phyloP scores from a whole-genome alignment of 1,284 basidiomycete species.

The Gymnopus androsaceus region DNA sequence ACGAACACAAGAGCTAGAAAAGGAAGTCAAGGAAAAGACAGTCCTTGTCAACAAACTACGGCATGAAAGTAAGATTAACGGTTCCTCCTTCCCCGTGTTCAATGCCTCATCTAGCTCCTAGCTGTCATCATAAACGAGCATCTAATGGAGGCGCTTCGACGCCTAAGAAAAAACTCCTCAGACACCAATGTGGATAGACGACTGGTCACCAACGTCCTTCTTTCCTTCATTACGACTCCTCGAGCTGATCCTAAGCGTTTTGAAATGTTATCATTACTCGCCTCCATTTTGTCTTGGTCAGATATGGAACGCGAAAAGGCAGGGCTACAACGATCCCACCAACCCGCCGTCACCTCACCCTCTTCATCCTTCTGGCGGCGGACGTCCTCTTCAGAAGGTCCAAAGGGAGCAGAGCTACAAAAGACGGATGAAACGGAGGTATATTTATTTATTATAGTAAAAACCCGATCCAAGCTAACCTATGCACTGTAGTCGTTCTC shows the following conservation, averaged over 20 bases:
- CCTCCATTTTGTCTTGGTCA: conserved; percentile 88
- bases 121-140: conserved; percentile 97
- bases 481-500: conserved; percentile 77
- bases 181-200: conserved; percentile 91
- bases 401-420: conserved; percentile 59
- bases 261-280: conserved; percentile 91
- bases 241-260: conserved; percentile 93
- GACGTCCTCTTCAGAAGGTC: conserved; percentile 38
- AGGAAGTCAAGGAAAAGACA: conserved; percentile 94
- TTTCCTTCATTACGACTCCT: conserved; percentile 91
- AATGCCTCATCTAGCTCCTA: conserved; percentile 31
- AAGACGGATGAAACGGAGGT: conserved; percentile 81
- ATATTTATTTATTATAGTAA: conserved; percentile 18
- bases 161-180: conserved; percentile 82
- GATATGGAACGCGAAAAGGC: conserved; percentile 90
- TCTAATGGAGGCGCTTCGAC: conserved; percentile 93
- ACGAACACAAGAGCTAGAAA: conserved; percentile 73
- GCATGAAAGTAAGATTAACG: conserved; percentile 75
- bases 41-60: conserved; percentile 89
- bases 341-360: conserved; percentile 26
- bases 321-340: conserved; percentile 71
- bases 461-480: not conserved
- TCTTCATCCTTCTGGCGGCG: conserved; percentile 57
- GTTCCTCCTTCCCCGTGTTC: conserved; percentile 5
- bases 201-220: conserved; percentile 91